Conservation (phyloP, 1,284 basidiomycete species). For the Ceratobasidium papillatum region DNA sequence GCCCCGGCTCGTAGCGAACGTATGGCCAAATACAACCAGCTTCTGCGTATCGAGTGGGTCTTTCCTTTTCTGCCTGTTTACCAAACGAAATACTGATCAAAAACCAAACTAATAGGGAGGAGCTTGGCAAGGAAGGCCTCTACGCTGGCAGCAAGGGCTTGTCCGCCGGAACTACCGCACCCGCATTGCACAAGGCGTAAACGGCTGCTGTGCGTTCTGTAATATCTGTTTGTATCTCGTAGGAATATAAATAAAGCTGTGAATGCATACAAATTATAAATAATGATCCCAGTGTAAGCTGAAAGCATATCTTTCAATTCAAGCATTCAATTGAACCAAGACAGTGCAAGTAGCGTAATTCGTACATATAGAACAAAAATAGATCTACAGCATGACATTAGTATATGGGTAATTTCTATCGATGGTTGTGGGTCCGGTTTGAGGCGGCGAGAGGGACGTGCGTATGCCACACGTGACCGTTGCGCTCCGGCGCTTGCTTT, state of each 20-base stretch:
- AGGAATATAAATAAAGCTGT: background rate
- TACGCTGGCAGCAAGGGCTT: slow-evolving; percentile 85
- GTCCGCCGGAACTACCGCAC: slow-evolving; percentile 75
- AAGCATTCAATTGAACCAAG: no score
- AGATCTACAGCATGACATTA: no score
- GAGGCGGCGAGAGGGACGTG: no score
- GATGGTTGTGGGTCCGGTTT: no score
- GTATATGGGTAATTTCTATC: no score
- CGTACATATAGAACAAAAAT: no score
- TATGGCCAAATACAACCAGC: slow-evolving; percentile 90
- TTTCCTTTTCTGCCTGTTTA: slow-evolving; percentile 9
- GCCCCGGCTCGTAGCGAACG: slow-evolving; percentile 93
- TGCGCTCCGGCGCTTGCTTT: no score
- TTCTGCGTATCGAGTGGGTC: slow-evolving; percentile 89
- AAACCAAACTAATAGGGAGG: slow-evolving; percentile 65
- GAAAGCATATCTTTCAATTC: background rate
- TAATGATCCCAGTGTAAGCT: background rate
- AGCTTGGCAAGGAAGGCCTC: slow-evolving; percentile 67
- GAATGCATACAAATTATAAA: background rate
- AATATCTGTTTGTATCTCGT: background rate
- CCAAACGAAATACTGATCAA: background rate
- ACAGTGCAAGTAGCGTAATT: no score
- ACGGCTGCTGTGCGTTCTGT: background rate
- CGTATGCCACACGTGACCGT: no score
- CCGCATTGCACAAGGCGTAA: slow-evolving; percentile 61